Evolutionary conservation across 2,329 filamentous ascomycete species (phyloP).

Genomic region (Fusarium nematophilum): DNA sequence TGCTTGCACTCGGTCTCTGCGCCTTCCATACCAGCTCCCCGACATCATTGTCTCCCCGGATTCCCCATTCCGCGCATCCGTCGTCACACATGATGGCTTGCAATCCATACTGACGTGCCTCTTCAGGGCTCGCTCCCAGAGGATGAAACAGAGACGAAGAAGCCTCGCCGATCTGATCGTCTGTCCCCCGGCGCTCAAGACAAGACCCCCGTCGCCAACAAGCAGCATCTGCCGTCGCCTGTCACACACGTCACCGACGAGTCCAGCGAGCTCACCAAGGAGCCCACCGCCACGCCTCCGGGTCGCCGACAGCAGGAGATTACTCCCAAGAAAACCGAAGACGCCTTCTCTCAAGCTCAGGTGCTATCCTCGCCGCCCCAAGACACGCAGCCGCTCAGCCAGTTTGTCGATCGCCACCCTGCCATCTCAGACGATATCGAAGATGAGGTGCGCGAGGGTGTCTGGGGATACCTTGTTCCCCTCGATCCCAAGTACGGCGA

Average conservation of each 20-base stretch:
- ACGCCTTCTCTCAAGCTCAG: constrained; percentile 58
- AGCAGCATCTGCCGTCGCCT: constrained; percentile 82
- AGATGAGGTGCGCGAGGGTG: constrained; percentile 84
- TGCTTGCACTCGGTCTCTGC: constrained; percentile 3
- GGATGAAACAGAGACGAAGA: constrained; percentile 77
- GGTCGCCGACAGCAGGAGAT: constrained; percentile 67
- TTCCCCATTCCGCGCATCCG: constrained; percentile 14
- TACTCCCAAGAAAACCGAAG: constrained; percentile 62
- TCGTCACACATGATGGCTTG: constrained; percentile 21
- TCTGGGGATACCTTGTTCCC: constrained; percentile 96
- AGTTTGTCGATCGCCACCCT: constrained; percentile 79
- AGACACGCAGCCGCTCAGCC: constrained; percentile 70
- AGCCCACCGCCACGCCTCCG: constrained; percentile 77
- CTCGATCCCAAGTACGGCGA: constrained; percentile 75
- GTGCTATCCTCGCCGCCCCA: constrained; percentile 71
- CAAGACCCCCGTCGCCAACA: constrained; percentile 70
- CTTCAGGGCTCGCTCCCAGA: constrained; percentile 73
- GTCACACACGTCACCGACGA: constrained; percentile 73
- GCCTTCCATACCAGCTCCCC: constrained; percentile 10
- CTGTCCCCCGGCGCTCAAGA: constrained; percentile 65
- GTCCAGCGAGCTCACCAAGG: constrained; percentile 71
- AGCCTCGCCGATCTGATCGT: constrained; percentile 82
- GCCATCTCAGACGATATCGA: constrained; percentile 84
- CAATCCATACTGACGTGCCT: constrained; percentile 36
- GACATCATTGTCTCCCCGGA: background rate